Evolutionary conservation across 768 basidiomycete species (phyloP).

Genomic region (Termitomyces bulborhizus): DNA sequence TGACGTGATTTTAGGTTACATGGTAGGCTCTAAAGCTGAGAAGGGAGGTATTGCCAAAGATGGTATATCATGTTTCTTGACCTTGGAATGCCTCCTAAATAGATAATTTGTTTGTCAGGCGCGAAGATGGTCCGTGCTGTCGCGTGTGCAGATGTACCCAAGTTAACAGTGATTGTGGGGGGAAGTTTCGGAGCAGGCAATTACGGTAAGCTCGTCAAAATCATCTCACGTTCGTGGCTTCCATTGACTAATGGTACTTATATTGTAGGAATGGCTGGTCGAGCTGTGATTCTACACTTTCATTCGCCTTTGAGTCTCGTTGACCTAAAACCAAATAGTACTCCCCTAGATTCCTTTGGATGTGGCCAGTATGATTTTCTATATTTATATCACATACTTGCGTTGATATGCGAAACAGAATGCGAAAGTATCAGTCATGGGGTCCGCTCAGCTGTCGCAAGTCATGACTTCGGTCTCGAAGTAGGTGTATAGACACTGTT

Average conservation of each 20-base stretch:
- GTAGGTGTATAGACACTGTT: conserved; percentile 27
- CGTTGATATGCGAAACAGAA: conserved; percentile 40
- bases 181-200: conserved; percentile 95
- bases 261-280: conserved; percentile 80
- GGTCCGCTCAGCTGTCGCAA: conserved; percentile 85
- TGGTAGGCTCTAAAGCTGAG: conserved; percentile 96
- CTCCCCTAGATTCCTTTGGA: conserved; percentile 93
- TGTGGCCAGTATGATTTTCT: conserved; percentile 79
- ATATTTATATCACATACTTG: neutral
- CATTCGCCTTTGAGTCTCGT: neutral
- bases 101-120: conserved; percentile 24
- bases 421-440: conserved; percentile 94
- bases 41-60: conserved; percentile 93
- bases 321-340: conserved; percentile 44
- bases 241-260: neutral
- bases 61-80: conserved; percentile 30
- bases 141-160: conserved; percentile 90
- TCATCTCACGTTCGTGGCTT: conserved; percentile 1
- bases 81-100: neutral
- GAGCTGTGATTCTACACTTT: conserved; percentile 60
- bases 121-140: conserved; percentile 98
- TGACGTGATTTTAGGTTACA: conserved; percentile 52
- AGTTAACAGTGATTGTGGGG: conserved; percentile 88
- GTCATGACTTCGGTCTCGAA: conserved; percentile 90
- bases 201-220: conserved; percentile 54